Base-by-base conservation (phyloP, 768 basidiomycete genomes). In the Suillus sp. region DNA sequence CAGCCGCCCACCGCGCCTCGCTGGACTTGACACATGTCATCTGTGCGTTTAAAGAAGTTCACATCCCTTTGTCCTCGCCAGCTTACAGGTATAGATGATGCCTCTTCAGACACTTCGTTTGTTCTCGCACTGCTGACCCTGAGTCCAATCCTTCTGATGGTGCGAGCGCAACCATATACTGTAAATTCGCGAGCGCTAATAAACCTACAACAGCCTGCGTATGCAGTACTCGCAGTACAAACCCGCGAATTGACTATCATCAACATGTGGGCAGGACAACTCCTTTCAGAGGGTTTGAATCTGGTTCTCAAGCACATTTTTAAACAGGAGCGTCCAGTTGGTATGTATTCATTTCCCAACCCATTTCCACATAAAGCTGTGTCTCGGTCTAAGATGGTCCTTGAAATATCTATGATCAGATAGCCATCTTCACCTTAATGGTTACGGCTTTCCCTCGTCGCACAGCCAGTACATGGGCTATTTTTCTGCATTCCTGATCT, bases 381-480 rank as follows among this genome's bases (percentile, higher is more conserved):
- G 25, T 25, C 37, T 27, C 14, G 25, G 3, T 37, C 35, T 16
- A 50, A 16, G 18, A 34, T 43, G 16, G 54, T 7, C 20, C 32
- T 64, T 67, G 43, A 69, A 57, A 58, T n/a, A 32, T 20, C 18
- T 35, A 32, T 20, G 30, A 51, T 20, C 6, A 75, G 74, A 61
- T 14, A 62, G 65, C 25, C 22, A 55, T n/a, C 16, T 72, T 27
- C 68, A 71, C 27, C 60, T 75, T 22, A 83, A 83, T 61, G 92
- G 92, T 16, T 94, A 93, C 70, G 93, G 92, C 8, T 94, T 94
- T 68, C 93, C 93, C 0, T 93, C 92, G 0, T 93, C 91, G 16
- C 93, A 95, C 70, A 92, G 91, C 74, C 93, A 95, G 74, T 93
- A 89, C 72, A 93, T 95, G 93, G 93, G 86, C 18, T 95, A 91